A percentile compares a stretch with the other conserved stretches of the same genome.
phyloP scores from a whole-genome alignment of 768 basidiomycete genomes.

The Rhizopogon vinicolor region DNA sequence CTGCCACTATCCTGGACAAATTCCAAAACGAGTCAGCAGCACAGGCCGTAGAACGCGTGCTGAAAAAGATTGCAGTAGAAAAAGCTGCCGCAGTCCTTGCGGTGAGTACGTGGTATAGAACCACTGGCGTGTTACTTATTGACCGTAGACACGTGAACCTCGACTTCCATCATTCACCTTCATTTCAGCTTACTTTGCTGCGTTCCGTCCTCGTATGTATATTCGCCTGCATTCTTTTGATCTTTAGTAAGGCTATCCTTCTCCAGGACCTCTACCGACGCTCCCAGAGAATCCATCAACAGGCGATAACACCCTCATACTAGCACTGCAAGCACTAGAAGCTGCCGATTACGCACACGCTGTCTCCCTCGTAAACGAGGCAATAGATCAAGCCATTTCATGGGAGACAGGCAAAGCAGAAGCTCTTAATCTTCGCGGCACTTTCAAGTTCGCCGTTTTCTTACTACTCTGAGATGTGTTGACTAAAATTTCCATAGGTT shows the following conservation, averaged over 20 bases:
- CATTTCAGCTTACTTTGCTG: constrained; percentile 93
- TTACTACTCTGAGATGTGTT: neutral
- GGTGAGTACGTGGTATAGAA: constrained; percentile 32
- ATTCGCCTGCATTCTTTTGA: neutral
- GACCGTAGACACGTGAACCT: constrained; percentile 56
- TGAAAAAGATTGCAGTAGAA: constrained; percentile 74
- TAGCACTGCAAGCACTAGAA: constrained; percentile 78
- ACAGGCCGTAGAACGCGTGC: constrained; percentile 83
- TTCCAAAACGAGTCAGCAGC: constrained; percentile 82
- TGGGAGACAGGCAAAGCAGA: constrained; percentile 74
- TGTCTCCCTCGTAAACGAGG: constrained; percentile 74
- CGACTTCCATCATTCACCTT: constrained; percentile 88
- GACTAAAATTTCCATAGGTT: constrained; percentile 49
- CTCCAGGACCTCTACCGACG: constrained; percentile 56
- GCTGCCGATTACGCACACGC: constrained; percentile 85
- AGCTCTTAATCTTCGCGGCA: constrained; percentile 89
- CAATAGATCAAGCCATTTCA: constrained; percentile 83
- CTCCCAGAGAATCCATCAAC: constrained; percentile 72
- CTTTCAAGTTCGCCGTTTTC: constrained; percentile 74
- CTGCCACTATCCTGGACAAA: constrained; percentile 91
- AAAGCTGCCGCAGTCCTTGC: constrained; percentile 71
- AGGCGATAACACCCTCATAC: constrained; percentile 79
- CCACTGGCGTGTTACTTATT: neutral
- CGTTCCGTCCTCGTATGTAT: constrained; percentile 82
- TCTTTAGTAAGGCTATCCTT: neutral